Conservation (phyloP, 1,284 basidiomycete species). For the Fistulinella cinereoalba region DNA sequence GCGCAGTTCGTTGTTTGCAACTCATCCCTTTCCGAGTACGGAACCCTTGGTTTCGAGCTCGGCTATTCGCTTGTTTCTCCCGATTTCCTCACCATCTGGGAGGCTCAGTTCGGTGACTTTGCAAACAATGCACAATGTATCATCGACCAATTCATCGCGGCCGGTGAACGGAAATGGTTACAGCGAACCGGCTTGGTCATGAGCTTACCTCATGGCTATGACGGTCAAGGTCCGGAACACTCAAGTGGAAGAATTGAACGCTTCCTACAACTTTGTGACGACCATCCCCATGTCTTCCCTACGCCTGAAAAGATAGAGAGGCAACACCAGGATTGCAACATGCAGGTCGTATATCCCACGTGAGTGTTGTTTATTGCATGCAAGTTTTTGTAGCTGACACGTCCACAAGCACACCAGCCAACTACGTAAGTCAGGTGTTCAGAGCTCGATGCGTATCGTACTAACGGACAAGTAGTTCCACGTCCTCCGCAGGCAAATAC, state of each 20-base stretch:
- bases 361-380: conserved; percentile 39
- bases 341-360: conserved; percentile 98
- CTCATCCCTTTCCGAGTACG: conserved; percentile 96
- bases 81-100: conserved; percentile 94
- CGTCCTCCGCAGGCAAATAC: conserved; percentile 91
- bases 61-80: conserved; percentile 99
- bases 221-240: conserved; percentile 99
- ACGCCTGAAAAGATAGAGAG: conserved; percentile 87
- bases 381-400: conserved; percentile 11
- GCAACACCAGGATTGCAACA: conserved; percentile 98
- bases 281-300: conserved; percentile 93
- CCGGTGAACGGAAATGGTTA: conserved; percentile 97
- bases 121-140: conserved; percentile 97
- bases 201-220: conserved; percentile 94
- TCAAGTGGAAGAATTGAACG: conserved; percentile 95
- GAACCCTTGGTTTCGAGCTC: conserved; percentile 95
- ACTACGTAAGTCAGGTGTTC: conserved; percentile 58
- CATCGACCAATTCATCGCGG: conserved; percentile 98
- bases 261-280: conserved; percentile 97
- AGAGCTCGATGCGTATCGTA: background rate
- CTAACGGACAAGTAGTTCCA: conserved; percentile 63
- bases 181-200: conserved; percentile 93
- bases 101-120: conserved; percentile 99
- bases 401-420: conserved; percentile 72
- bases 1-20: conserved; percentile 95